These are phyloP conservation scores for Tanacetum coccineum DNA, from an alignment of 129 eudicot genomes.

Conservation along the genomic window DNA sequence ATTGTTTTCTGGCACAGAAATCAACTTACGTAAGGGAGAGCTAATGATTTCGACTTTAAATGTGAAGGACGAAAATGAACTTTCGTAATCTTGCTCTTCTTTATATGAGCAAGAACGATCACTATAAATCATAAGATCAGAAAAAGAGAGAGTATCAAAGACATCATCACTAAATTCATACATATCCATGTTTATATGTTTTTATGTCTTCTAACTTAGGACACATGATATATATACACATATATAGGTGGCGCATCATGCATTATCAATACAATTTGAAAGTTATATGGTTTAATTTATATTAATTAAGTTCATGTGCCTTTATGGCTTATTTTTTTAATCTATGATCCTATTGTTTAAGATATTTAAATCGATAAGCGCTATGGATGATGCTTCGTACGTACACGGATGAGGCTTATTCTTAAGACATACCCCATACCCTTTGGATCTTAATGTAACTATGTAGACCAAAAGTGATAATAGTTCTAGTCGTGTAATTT, in stretches of 20 bases:
- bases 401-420: too few species aligned
- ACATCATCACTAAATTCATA: constrained; percentile 25
- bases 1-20: constrained; percentile 13
- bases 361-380: too few species aligned
- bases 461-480: too few species aligned
- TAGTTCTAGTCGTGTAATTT: too few species aligned
- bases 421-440: too few species aligned
- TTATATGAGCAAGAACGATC: constrained; percentile 26
- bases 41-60: constrained; percentile 9
- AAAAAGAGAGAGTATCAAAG: constrained; percentile 37
- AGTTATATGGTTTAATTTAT: too few species aligned
- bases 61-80: constrained; percentile 28
- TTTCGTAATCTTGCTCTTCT: not conserved
- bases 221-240: not conserved
- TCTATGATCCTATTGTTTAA: too few species aligned
- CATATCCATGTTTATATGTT: constrained; percentile 20
- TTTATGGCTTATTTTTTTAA: too few species aligned
- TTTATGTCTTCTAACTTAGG: not conserved
- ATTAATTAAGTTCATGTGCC: too few species aligned
- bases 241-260: not conserved
- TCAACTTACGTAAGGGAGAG: constrained; percentile 12
- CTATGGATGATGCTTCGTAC: too few species aligned
- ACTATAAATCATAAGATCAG: constrained; percentile 31
- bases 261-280: too few species aligned
- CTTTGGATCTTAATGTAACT: too few species aligned